These are phyloP conservation scores for Fusarium sp. DNA, from an alignment of 2,329 filamentous ascomycete genomes.

Conservation along the genomic window DNA sequence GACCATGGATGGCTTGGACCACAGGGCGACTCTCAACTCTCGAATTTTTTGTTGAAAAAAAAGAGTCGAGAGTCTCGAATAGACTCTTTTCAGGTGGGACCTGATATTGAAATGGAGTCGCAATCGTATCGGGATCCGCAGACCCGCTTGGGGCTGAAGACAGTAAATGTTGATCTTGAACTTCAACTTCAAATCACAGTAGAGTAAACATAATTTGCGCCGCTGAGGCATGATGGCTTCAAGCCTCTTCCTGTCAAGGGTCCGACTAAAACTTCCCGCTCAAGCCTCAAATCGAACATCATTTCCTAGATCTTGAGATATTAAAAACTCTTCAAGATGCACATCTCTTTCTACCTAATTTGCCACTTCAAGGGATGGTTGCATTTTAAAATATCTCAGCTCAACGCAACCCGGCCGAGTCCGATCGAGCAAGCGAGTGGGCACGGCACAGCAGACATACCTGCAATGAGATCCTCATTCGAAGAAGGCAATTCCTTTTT, in stretches of 20 bases:
- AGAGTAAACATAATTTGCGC: neutral
- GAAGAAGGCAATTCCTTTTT: neutral
- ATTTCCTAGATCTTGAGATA: neutral
- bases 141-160: neutral
- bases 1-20: slow-evolving; percentile 3
- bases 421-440: neutral
- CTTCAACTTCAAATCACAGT: neutral
- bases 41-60: neutral
- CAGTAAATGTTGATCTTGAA: neutral
- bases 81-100: neutral
- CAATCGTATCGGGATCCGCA: neutral
- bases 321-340: slow-evolving; percentile 1
- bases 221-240: slow-evolving; percentile 18
- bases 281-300: neutral
- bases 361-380: slow-evolving; percentile 25
- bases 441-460: neutral
- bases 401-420: neutral
- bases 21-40: slow-evolving; percentile 6
- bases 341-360: slow-evolving; percentile 12
- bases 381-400: neutral
- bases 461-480: neutral
- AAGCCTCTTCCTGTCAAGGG: slow-evolving; percentile 12
- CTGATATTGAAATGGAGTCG: neutral
- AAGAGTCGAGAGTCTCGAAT: neutral
- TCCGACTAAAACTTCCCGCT: neutral